phyloP scores from a whole-genome alignment of 257 asterid genomes.

The Solanum tacnaense region DNA sequence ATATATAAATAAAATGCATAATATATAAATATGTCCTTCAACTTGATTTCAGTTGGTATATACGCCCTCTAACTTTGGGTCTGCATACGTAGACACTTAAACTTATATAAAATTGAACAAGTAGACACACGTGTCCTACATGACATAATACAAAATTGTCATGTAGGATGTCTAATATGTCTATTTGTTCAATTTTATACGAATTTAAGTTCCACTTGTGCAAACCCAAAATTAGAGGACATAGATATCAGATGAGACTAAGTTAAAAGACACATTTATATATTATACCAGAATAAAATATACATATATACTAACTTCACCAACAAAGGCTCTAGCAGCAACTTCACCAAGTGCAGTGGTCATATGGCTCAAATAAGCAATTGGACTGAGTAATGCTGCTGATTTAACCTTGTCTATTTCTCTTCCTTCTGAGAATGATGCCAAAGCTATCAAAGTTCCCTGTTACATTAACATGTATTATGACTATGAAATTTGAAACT shows the following conservation, averaged over 20 bases:
- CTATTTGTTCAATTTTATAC: no score
- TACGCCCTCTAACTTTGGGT: no score
- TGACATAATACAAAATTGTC: neutral
- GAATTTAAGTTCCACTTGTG: no score
- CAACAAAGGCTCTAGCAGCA: constrained; percentile 37
- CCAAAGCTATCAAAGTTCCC: constrained; percentile 66
- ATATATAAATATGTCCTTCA: neutral
- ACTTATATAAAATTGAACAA: no score
- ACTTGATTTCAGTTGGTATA: no score
- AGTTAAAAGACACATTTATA: neutral
- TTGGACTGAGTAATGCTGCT: constrained; percentile 57
- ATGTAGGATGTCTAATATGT: neutral
- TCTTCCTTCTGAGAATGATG: constrained; percentile 56
- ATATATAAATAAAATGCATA: neutral
- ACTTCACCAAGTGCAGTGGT: constrained; percentile 42
- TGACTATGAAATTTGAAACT: neutral
- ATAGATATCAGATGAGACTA: neutral
- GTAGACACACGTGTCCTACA: no score
- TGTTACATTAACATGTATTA: neutral
- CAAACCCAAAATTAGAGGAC: neutral
- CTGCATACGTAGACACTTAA: no score
- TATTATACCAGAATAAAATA: neutral
- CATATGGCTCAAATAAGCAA: constrained; percentile 62
- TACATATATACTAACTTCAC: constrained; percentile 36
- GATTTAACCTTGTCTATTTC: constrained; percentile 51